phyloP scores from a whole-genome alignment of 1,284 basidiomycete species.

The Sutorius eximius region DNA sequence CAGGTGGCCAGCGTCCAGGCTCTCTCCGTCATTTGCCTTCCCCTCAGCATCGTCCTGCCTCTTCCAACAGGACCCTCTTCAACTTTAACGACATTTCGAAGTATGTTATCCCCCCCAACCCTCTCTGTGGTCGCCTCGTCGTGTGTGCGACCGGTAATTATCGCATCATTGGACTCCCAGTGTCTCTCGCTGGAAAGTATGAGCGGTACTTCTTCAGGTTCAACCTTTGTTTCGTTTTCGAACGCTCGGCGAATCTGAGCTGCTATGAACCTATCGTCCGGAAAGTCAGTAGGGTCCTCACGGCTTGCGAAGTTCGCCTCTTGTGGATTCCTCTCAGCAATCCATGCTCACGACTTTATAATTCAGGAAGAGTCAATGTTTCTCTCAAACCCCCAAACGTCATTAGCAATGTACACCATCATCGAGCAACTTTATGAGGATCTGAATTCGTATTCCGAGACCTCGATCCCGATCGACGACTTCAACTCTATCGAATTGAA shows the following conservation, averaged over 20 bases:
- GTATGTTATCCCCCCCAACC: conserved; percentile 89
- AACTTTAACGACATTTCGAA: conserved; percentile 90
- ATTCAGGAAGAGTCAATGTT: conserved; percentile 85
- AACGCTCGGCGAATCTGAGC: conserved; percentile 82
- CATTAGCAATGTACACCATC: conserved; percentile 77
- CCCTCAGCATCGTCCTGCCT: conserved; percentile 50
- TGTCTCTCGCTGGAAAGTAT: conserved; percentile 72
- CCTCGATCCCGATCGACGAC: conserved; percentile 83
- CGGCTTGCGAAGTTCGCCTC: conserved; percentile 77
- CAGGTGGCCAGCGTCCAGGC: conserved; percentile 41
- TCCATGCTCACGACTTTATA: conserved; percentile 11
- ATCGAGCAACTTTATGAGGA: conserved; percentile 98
- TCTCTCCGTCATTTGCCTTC: conserved; percentile 45
- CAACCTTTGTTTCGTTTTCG: conserved; percentile 97
- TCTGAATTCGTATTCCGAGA: conserved; percentile 94
- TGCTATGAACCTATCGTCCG: conserved; percentile 96
- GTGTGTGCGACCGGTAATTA: conserved; percentile 72
- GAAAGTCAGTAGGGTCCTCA: conserved; percentile 89
- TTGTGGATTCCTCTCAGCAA: background rate
- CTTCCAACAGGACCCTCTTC: conserved; percentile 64
- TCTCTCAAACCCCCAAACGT: conserved; percentile 73
- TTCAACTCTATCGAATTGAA: conserved; percentile 94
- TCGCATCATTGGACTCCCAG: conserved; percentile 88
- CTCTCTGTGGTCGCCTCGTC: conserved; percentile 87
- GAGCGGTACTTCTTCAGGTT: conserved; percentile 89